Evolutionary conservation across 2,329 filamentous ascomycete species (phyloP).

Genomic region (Aspergillus fijiensis): DNA sequence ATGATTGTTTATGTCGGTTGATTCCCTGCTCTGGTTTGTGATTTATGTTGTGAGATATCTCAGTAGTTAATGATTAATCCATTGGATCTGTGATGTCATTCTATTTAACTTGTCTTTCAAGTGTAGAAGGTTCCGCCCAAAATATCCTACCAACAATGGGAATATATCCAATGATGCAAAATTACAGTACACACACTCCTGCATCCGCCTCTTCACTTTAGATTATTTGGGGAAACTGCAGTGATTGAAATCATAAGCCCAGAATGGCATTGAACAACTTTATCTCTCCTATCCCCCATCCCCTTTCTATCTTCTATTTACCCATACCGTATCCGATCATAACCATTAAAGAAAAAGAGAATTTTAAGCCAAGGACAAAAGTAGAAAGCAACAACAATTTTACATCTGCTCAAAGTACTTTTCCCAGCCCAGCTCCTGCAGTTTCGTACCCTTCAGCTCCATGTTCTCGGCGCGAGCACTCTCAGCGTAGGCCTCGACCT

Average conservation of each 20-base stretch:
- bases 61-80: slow-evolving; percentile 8
- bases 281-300: too few species aligned
- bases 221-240: too few species aligned
- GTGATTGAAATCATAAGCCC: background rate
- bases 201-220: too few species aligned
- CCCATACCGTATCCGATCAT: background rate
- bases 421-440: slow-evolving; percentile 45
- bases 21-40: background rate
- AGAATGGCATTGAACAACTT: too few species aligned
- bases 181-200: too few species aligned
- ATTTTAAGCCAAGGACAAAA: background rate
- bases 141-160: too few species aligned
- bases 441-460: slow-evolving; percentile 44
- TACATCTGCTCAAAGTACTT: slow-evolving; percentile 48
- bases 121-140: too few species aligned
- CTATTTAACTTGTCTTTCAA: background rate
- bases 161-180: too few species aligned
- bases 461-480: slow-evolving; percentile 44
- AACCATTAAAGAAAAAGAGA: background rate
- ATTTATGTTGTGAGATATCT: background rate
- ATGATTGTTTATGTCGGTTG: background rate
- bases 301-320: slow-evolving; percentile 3
- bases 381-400: background rate
- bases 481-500: slow-evolving; percentile 45
- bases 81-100: background rate